These are phyloP conservation scores for Microcos paniculata DNA, from an alignment of 345 rosid species.

Conservation along the genomic window DNA sequence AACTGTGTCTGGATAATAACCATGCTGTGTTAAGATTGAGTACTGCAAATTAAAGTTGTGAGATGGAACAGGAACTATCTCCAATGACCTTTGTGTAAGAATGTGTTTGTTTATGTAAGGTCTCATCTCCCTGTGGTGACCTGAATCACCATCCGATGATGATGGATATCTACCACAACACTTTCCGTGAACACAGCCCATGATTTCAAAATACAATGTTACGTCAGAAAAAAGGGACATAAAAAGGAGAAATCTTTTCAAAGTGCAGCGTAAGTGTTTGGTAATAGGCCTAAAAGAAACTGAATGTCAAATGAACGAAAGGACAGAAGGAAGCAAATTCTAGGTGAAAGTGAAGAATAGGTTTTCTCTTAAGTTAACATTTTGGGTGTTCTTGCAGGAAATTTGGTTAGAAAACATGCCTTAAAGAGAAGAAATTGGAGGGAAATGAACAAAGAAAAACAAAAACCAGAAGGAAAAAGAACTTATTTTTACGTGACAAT, in stretches of 20 bases:
- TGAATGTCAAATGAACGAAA: not conserved
- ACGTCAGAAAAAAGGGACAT: slow-evolving; percentile 2
- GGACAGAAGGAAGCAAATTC: slow-evolving; percentile 3
- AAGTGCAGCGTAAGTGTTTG: slow-evolving; percentile 24
- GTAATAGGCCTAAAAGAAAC: slow-evolving; percentile 26
- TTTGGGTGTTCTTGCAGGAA: slow-evolving; percentile 22
- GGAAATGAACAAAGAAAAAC: slow-evolving; percentile 15
- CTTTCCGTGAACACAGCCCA: slow-evolving; percentile 95
- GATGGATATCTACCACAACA: slow-evolving; percentile 66
- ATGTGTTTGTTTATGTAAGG: slow-evolving; percentile 37
- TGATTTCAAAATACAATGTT: slow-evolving; percentile 21
- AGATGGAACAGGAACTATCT: slow-evolving; percentile 59
- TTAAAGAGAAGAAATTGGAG: slow-evolving; percentile 6
- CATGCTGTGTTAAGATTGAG: slow-evolving; percentile 73
- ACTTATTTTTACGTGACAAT: not conserved
- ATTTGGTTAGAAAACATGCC: slow-evolving; percentile 28
- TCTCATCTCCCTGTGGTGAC: slow-evolving; percentile 25
- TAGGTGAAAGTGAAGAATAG: slow-evolving; percentile 25
- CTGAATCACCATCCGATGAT: slow-evolving; percentile 58
- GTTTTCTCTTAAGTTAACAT: slow-evolving; percentile 25
- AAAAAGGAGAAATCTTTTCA: not conserved
- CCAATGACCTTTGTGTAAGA: slow-evolving; percentile 59
- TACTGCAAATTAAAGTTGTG: slow-evolving; percentile 66
- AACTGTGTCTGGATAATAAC: slow-evolving; percentile 79
- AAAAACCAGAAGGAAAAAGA: slow-evolving; percentile 25